Evolutionary conservation across 2,329 filamentous ascomycete species (phyloP).

Genomic region (Diaporthe vaccinii): DNA sequence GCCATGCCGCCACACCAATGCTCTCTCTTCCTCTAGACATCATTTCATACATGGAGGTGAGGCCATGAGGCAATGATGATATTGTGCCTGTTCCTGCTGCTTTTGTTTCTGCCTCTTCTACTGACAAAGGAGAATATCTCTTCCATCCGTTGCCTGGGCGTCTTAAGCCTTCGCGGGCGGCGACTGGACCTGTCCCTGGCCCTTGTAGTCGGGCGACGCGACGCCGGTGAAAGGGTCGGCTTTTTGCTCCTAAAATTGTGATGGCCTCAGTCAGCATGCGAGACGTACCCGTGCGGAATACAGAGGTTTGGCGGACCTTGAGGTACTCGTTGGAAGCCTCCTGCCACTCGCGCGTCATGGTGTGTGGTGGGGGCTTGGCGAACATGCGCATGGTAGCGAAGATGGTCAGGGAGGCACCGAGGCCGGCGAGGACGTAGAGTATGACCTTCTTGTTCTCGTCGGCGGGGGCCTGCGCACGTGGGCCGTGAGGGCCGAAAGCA

Average conservation of each 20-base stretch:
- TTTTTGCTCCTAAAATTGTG: conserved; percentile 76
- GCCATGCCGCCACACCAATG: conserved; percentile 30
- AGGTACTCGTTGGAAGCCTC: conserved; percentile 95
- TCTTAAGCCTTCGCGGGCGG: conserved; percentile 66
- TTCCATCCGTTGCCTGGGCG: conserved; percentile 9
- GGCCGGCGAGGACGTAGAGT: conserved; percentile 77
- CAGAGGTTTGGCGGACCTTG: conserved; percentile 73
- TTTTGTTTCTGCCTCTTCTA: conserved; percentile 50
- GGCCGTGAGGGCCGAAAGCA: conserved; percentile 96
- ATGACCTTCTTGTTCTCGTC: conserved; percentile 87
- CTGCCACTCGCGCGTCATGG: conserved; percentile 98
- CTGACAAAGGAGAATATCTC: conserved; percentile 53
- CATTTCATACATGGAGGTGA: conserved; percentile 53
- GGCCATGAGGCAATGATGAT: conserved; percentile 41
- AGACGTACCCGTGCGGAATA: conserved; percentile 30
- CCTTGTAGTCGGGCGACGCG: conserved; percentile 82
- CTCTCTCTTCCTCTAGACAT: conserved; percentile 42
- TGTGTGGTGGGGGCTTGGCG: conserved; percentile 80
- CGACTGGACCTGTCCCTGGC: conserved; percentile 84
- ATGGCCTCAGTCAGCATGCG: conserved; percentile 37
- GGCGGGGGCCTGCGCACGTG: conserved; percentile 84
- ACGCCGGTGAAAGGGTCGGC: conserved; percentile 90
- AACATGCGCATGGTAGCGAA: conserved; percentile 81
- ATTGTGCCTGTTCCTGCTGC: neutral
- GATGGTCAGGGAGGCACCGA: conserved; percentile 76